Evolutionary conservation across 768 basidiomycete genomes (phyloP).

Genomic region (Rhodotorula sphaerocarpa): DNA sequence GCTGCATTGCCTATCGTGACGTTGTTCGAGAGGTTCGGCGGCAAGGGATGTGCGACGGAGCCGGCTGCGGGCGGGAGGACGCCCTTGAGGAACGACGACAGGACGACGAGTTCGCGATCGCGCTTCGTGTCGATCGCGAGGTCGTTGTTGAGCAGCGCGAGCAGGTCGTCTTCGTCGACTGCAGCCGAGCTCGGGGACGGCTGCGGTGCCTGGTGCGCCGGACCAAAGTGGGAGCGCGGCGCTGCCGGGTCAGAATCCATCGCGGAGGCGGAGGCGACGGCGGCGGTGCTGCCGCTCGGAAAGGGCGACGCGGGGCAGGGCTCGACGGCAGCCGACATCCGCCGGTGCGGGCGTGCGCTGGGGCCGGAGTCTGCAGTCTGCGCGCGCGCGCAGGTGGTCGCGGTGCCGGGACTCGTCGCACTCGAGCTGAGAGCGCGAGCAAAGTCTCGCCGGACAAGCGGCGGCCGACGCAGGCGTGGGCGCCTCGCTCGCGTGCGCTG

Average conservation of each 20-base stretch:
- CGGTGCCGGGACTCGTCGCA: no score
- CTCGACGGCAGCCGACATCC: no score
- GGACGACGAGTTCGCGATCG: slow-evolving; percentile 8
- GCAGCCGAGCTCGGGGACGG: not conserved
- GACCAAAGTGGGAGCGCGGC: not conserved
- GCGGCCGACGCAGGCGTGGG: no score
- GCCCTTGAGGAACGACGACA: slow-evolving; percentile 7
- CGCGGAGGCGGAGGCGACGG: not conserved
- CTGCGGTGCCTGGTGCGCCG: no score
- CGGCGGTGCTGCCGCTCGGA: not conserved
- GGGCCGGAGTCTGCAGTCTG: no score
- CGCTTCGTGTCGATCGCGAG: slow-evolving; percentile 11
- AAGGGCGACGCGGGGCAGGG: no score
- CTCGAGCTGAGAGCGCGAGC: no score
- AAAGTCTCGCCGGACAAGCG: no score
- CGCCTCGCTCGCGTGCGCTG: no score
- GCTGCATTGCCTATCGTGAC: not conserved
- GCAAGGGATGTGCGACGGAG: not conserved
- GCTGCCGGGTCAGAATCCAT: not conserved
- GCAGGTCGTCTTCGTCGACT: slow-evolving; percentile 14
- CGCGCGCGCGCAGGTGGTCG: no score
- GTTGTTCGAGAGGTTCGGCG: not conserved
- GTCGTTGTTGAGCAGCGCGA: not conserved
- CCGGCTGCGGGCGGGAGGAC: not conserved
- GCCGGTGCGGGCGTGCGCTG: no score